A percentile compares a stretch with the other conserved stretches of the same genome.
Conservation (phyloP, 495 filamentous ascomycete genomes). For the Lasiosphaeria miniovina region DNA sequence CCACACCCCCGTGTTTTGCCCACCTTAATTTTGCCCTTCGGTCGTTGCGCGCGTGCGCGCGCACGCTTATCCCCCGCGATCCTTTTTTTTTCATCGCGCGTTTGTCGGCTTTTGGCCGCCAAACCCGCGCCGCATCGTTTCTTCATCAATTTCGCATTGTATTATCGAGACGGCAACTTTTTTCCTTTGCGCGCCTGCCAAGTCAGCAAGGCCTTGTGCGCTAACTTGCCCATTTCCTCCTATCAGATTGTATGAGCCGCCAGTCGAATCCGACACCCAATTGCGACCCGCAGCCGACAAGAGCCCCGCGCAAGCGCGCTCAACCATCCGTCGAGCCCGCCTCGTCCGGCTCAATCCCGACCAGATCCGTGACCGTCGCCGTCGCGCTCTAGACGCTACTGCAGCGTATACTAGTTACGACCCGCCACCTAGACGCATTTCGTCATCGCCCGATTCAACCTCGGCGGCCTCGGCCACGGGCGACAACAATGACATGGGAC, state of each 20-base stretch:
- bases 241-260: slow-evolving; percentile 52
- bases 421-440: not conserved
- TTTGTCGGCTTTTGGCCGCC: not conserved
- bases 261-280: slow-evolving; percentile 54
- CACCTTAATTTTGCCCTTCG: not conserved
- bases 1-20: slow-evolving; percentile 26
- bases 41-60: slow-evolving; percentile 10
- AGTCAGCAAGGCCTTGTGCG: slow-evolving; percentile 9
- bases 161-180: not conserved
- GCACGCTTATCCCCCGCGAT: slow-evolving; percentile 16
- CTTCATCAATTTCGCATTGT: slow-evolving; percentile 7
- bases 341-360: slow-evolving; percentile 1
- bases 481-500: slow-evolving; percentile 11
- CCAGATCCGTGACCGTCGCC: slow-evolving; percentile 38
- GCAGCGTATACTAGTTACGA: slow-evolving; percentile 20
- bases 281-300: slow-evolving; percentile 51
- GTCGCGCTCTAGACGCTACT: slow-evolving; percentile 22
- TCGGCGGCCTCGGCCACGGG: slow-evolving; percentile 5
- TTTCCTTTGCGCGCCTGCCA: slow-evolving; percentile 5
- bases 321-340: slow-evolving; percentile 61
- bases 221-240: slow-evolving; percentile 18
- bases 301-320: slow-evolving; percentile 58
- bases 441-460: slow-evolving; percentile 7
- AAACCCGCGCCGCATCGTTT: slow-evolving; percentile 6
- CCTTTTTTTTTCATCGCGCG: slow-evolving; percentile 14